Base-by-base conservation (phyloP, 306 rosid genomes). In the Macrotyloma uniflorum region DNA sequence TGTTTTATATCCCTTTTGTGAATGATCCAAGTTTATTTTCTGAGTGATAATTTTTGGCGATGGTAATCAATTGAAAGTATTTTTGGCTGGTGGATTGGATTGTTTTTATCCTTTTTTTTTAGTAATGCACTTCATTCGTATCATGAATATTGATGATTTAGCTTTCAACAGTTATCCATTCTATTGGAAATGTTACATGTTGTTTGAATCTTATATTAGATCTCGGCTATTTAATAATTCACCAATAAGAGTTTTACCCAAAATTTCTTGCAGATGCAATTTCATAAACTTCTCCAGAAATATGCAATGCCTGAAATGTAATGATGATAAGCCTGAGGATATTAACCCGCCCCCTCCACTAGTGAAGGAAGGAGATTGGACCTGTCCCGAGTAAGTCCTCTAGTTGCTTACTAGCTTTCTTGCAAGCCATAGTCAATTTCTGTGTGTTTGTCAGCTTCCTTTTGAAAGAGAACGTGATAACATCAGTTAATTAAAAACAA, bases 331-430 rank as follows among this genome's bases (percentile, higher is more conserved):
- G 76, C 97, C 93, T n/a, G 81, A 83, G 85, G 82, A 76, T 42
- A 76, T 43, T 75, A 78, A 55, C 18, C 22, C 3, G 30, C 42
- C 72, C 70, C 67, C 76, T 26, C 7, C 76, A 68, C 90, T 85
- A 85, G 88, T 89, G 93, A 88, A 85, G 81, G 66, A 42, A 82
- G 98, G 98, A 75, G 98, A 94, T 77, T 94, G 98, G 97, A 74
- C n/a, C 72, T 94, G 96, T 81, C 47, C 90, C 4, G 81, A 85
- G 97, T 91, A 86, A 90, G 98, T 82, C 62, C 71, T 59, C 36
- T 28, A 47, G 74, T 77, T 76, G 18, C 36, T 50, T n/a, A 20
- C 62, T 67, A 32, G 63, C 6, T 24, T 61, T 62, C 28, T 40
- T 33, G 47, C 5, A 43, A 46, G 75, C 40, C 42, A 42, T 28